Conservation (phyloP, 1,139 yeast species). For the Hemisphaericaspora subhashii region DNA sequence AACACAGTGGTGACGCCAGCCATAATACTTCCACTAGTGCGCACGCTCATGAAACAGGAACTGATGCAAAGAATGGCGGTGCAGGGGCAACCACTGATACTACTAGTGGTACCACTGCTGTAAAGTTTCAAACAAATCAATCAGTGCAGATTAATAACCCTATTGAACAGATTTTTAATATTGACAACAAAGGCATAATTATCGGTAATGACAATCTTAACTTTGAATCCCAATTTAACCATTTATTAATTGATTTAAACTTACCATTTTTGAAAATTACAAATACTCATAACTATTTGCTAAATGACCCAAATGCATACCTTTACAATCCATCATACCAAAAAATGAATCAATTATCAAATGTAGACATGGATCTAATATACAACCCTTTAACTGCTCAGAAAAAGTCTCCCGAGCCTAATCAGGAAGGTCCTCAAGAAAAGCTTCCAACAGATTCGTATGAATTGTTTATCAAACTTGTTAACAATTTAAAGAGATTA, state of each 20-base stretch:
- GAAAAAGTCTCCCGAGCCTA: slow-evolving; percentile 5
- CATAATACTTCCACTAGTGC: slow-evolving; percentile 1
- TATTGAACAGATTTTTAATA: slow-evolving; percentile 49
- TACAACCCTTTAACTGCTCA: slow-evolving; percentile 45
- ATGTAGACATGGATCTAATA: slow-evolving; percentile 41
- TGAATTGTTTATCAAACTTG: slow-evolving; percentile 46
- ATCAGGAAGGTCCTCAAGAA: slow-evolving; percentile 15
- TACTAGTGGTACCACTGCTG: slow-evolving; percentile 7
- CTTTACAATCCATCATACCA: slow-evolving; percentile 44
- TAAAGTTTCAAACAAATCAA: slow-evolving; percentile 16
- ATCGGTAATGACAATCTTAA: slow-evolving; percentile 51
- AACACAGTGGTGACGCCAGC: slow-evolving; percentile 3
- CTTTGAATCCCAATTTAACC: slow-evolving; percentile 51
- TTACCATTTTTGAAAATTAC: slow-evolving; percentile 49
- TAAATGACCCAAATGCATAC: slow-evolving; percentile 47
- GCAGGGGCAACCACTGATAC: neutral
- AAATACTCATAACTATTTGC: slow-evolving; percentile 45
- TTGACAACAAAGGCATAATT: slow-evolving; percentile 45
- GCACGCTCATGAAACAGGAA: neutral
- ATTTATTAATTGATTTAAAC: slow-evolving; percentile 44
- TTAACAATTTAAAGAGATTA: slow-evolving; percentile 47
- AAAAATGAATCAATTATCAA: slow-evolving; percentile 40
- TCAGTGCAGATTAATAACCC: slow-evolving; percentile 43
- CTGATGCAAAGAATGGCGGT: too few species aligned
- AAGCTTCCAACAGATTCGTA: slow-evolving; percentile 42